Evolutionary conservation across 1,284 basidiomycete genomes (phyloP).

Genomic region (Irpex sp.): DNA sequence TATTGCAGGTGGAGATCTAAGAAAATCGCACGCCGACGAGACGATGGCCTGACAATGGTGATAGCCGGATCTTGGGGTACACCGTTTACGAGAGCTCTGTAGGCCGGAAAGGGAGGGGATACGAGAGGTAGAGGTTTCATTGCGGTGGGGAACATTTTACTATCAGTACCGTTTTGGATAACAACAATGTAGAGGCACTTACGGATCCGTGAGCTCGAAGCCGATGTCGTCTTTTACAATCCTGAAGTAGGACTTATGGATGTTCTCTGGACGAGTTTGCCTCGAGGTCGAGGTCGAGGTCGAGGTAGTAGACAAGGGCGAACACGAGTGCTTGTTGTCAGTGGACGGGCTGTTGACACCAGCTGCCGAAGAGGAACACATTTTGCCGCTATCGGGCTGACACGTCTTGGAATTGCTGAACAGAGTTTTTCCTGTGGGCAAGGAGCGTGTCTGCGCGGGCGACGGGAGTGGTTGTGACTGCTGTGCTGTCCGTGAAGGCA

Average conservation of each 20-base stretch:
- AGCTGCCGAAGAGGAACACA: background rate
- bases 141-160: background rate
- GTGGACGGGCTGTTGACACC: background rate
- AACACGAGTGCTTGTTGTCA: background rate
- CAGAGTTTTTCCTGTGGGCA: background rate
- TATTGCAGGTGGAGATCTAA: too few species aligned
- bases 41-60: too few species aligned
- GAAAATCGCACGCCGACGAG: too few species aligned
- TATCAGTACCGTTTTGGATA: too few species aligned
- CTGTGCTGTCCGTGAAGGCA: background rate
- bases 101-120: too few species aligned
- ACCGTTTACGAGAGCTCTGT: too few species aligned
- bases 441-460: background rate
- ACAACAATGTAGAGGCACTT: constrained; percentile 23
- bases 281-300: background rate
- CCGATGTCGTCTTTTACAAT: constrained; percentile 52
- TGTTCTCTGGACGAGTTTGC: constrained; percentile 31
- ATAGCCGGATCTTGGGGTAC: too few species aligned
- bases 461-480: background rate
- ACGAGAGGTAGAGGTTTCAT: too few species aligned
- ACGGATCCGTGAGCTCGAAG: constrained; percentile 58
- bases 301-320: background rate
- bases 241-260: constrained; percentile 51
- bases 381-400: constrained; percentile 6
- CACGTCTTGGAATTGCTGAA: background rate